A percentile compares a stretch with the other conserved stretches of the same genome.
Evolutionary conservation across 2,329 filamentous ascomycete species (phyloP).

Genomic region (Macrophomina pseudophaseolina): DNA sequence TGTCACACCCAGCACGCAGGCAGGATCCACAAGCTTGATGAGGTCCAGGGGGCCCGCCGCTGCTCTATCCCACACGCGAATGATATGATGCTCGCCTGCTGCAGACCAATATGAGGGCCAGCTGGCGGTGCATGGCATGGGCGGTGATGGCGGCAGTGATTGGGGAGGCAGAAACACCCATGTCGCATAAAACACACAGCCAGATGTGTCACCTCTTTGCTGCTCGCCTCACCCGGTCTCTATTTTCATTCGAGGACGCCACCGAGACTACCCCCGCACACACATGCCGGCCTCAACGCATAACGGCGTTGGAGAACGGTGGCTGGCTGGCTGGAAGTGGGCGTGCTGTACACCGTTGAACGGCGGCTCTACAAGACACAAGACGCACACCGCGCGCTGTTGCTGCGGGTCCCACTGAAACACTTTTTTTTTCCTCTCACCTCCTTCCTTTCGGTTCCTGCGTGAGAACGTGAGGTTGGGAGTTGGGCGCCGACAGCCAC

Average conservation of each 20-base stretch:
- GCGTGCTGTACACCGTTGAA: constrained; percentile 1
- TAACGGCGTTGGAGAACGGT: background rate
- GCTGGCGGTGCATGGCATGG: constrained; percentile 14
- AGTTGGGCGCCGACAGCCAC: constrained; percentile 16
- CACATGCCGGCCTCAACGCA: background rate
- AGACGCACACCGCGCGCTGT: background rate
- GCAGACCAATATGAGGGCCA: constrained; percentile 20
- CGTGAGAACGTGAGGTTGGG: background rate
- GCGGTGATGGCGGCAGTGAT: background rate
- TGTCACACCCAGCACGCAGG: constrained; percentile 19
- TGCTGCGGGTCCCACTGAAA: background rate
- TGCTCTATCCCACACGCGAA: constrained; percentile 7
- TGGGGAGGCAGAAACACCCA: background rate
- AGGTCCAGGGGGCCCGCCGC: background rate
- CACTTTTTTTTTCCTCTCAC: background rate
- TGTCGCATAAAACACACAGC: background rate
- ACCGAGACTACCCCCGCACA: background rate
- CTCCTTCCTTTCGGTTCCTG: background rate
- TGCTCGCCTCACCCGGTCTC: constrained; percentile 9
- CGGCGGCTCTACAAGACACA: constrained; percentile 14
- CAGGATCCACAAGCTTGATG: constrained; percentile 17
- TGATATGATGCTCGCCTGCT: background rate
- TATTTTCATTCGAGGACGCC: background rate
- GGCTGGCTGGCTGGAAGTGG: constrained; percentile 9
- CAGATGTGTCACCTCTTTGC: background rate